Conservation (phyloP, 2,329 filamentous ascomycete species). For the Aspergillus caelatus region DNA sequence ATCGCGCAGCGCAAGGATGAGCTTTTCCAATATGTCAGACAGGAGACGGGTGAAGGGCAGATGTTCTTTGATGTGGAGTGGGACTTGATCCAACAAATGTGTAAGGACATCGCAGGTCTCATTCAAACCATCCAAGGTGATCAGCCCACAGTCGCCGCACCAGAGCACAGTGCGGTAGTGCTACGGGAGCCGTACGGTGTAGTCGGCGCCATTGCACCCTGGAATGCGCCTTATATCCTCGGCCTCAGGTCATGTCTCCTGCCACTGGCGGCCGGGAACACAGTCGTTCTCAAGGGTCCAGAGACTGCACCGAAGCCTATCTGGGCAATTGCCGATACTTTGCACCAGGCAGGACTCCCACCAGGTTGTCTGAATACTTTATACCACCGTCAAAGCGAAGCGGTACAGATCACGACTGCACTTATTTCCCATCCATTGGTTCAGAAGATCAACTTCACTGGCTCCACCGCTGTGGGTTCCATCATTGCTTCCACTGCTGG, state of each 20-base stretch:
- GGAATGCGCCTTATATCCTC: conserved; percentile 59
- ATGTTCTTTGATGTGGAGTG: too few species aligned
- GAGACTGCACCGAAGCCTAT: conserved; percentile 4
- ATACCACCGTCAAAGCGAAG: conserved; percentile 49
- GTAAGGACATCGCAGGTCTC: too few species aligned
- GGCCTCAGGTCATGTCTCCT: conserved; percentile 46
- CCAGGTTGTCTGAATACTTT: conserved; percentile 72
- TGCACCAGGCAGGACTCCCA: conserved; percentile 72
- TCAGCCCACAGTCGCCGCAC: too few species aligned
- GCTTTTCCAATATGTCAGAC: too few species aligned
- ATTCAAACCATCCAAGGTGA: too few species aligned
- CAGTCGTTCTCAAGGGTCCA: conserved; percentile 62
- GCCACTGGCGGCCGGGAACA: conserved; percentile 68
- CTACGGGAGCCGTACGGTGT: conserved; percentile 64
- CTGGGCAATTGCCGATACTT: conserved; percentile 48
- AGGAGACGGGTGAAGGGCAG: too few species aligned
- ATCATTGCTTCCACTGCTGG: not conserved
- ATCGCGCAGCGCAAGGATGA: not conserved
- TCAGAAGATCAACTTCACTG: conserved; percentile 9
- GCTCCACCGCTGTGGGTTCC: not conserved
- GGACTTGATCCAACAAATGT: too few species aligned
- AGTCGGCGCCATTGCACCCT: conserved; percentile 73
- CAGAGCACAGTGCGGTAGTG: too few species aligned
- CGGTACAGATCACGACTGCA: conserved; percentile 38
- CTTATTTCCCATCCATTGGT: conserved; percentile 2